A percentile compares a stretch with the other conserved stretches of the same genome.
Conservation (phyloP, 768 basidiomycete species). For the Mycena galericulata region DNA sequence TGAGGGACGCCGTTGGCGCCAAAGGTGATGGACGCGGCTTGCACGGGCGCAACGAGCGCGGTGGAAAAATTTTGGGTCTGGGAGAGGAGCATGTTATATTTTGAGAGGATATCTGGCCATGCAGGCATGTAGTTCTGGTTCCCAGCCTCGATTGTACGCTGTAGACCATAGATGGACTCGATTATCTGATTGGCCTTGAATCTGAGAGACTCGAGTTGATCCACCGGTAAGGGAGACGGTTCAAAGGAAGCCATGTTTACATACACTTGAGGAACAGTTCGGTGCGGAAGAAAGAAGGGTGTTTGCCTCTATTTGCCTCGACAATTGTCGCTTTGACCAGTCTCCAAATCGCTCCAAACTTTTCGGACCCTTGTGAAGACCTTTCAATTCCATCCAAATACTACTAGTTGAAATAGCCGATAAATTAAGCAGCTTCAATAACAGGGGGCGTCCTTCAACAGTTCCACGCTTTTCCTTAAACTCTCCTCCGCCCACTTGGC, state of each 20-base stretch:
- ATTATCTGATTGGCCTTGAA: slow-evolving; percentile 86
- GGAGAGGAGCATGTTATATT: slow-evolving; percentile 87
- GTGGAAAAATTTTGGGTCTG: slow-evolving; percentile 85
- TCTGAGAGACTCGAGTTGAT: slow-evolving; percentile 80
- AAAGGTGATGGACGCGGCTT: slow-evolving; percentile 33
- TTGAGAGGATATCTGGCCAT: slow-evolving; percentile 89
- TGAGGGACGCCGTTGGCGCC: slow-evolving; percentile 23
- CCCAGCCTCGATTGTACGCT: slow-evolving; percentile 70
- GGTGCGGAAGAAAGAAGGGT: too few relatives aligned
- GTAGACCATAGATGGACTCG: slow-evolving; percentile 77
- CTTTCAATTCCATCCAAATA: too few relatives aligned
- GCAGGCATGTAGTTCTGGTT: slow-evolving; percentile 73
- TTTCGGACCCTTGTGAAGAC: too few relatives aligned
- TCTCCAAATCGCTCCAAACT: too few relatives aligned
- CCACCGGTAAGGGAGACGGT: slow-evolving; percentile 62
- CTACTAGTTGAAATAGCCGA: too few relatives aligned
- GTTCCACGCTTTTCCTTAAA: slow-evolving; percentile 52
- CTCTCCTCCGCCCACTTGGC: slow-evolving; percentile 56
- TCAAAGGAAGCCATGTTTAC: slow-evolving; percentile 3
- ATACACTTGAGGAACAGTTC: too few relatives aligned
- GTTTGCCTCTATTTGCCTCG: too few relatives aligned
- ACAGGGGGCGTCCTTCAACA: slow-evolving; percentile 63
- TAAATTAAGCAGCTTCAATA: slow-evolving; percentile 46
- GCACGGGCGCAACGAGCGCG: slow-evolving; percentile 61
- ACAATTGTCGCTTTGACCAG: too few relatives aligned